Base-by-base conservation (phyloP, 345 rosid genomes). In the Camelina laxa region DNA sequence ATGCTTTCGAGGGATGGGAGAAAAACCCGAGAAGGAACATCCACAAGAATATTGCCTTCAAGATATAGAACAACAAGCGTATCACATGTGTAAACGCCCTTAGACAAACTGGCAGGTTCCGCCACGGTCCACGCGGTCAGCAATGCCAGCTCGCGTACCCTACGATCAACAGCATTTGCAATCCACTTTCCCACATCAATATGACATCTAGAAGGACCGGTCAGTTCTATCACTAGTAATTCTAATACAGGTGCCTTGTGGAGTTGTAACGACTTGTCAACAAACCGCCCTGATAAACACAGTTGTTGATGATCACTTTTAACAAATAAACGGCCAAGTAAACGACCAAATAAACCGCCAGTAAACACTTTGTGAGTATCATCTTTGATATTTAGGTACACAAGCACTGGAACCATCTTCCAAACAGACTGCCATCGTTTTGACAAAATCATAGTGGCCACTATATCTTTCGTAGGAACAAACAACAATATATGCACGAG, bases 381-480 rank as follows among this genome's bases (percentile, higher is more conserved):
- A 19, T 50, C 48, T 4, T 44, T 36, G 39, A 36, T 36, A 2
- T 36, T 36, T 9, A 2, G 13, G 24, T 9, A 50, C 27, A 7
- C 14, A 11, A 50, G 14, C 20, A 2, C 3, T 50, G 55, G 55
- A 14, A 50, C 12, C 27, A 50, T 19, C 55, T 27, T 50, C 55
- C 55, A 50, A 19, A 50, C 12, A 50, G 13, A 4, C 55, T 11
- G 55, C 55, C 55, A 50, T 19, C 27, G 22, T 49, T 49, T 49
- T 49, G 54, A 49, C 22, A 49, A 49, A 49, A 49, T 49, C 24
- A 49, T 49, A 10, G 54, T 49, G 4, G 54, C 54, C 54, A 49
- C 22, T 9, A 20, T 24, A 49, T 49, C 13, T 19, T 49, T 49
- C 12, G 54, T 49, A 33, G 10, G 10, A 11, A 33, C 9, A 33